A percentile compares a stretch with the other conserved stretches of the same genome.
Conservation (phyloP, 768 basidiomycete genomes). For the Neoboletus subvelutipes region DNA sequence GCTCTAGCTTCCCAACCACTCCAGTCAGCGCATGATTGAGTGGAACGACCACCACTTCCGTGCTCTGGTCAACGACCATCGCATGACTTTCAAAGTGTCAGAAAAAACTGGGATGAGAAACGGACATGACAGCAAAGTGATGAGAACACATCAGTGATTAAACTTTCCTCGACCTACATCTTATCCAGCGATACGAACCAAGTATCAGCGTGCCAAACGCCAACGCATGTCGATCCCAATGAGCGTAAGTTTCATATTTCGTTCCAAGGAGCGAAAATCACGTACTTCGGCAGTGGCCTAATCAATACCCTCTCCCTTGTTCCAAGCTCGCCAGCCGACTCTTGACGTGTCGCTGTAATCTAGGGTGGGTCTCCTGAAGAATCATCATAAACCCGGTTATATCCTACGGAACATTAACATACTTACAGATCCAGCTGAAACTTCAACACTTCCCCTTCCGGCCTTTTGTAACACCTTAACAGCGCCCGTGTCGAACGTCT, state of each 20-base stretch:
- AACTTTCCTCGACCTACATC: conserved; percentile 92
- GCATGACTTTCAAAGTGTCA: conserved; percentile 43
- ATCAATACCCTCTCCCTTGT: conserved; percentile 69
- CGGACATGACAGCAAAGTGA: neutral
- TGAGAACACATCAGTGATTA: conserved; percentile 57
- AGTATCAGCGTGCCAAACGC: conserved; percentile 86
- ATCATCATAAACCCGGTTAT: neutral
- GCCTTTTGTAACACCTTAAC: conserved; percentile 50
- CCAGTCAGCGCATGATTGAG: conserved; percentile 63
- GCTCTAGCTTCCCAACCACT: conserved; percentile 67
- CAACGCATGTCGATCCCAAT: conserved; percentile 53
- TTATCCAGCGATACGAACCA: conserved; percentile 89
- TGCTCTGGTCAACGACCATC: conserved; percentile 88
- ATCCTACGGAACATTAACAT: neutral
- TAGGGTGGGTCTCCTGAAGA: conserved; percentile 71
- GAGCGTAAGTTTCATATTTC: neutral
- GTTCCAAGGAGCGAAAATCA: neutral
- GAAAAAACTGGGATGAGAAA: neutral
- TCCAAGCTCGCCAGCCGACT: conserved; percentile 67
- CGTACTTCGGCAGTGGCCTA: conserved; percentile 87
- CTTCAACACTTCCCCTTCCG: conserved; percentile 65
- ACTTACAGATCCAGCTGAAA: conserved; percentile 64
- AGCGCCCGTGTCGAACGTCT: no score
- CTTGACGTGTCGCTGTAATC: conserved; percentile 78
- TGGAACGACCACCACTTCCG: conserved; percentile 77